Evolutionary conservation across 768 basidiomycete genomes (phyloP), one percentile per base, ranked within the genome.

Genomic region (Lentinula guzmanii): DNA sequence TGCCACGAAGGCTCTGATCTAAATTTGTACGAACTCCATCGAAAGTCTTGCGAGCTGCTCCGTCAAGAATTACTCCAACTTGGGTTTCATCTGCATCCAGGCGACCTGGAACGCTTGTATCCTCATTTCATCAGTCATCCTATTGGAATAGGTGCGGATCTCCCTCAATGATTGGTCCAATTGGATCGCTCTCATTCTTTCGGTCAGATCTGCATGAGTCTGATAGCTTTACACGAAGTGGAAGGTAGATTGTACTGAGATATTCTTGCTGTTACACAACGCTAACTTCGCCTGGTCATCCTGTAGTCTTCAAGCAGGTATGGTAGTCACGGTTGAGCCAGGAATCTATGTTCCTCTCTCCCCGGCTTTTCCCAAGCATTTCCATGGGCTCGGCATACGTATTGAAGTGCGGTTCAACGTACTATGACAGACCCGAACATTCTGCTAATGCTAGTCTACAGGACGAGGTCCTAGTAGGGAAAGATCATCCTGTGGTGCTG

Each of bases 271-370:
- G 37, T 39, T 39, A 8, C 52, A 16, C 46, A 28, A 35, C 31
- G 62, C 5, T 35, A 50, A 63, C 18, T 31, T 24, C 15, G 28
- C 46, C 4, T 57, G 55, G 33, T n/a, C 28, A 35, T 50, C 51
- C 16, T 10, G 9, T n/a, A 91, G 93, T 28, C 71, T 98, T 60
- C 81, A 86, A 63, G 79, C 81, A 6, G 95, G 95, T 0, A 97
- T 94, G 86, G 92, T 97, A 6, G 85, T 97, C 48, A 97, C 95
- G 0, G 82, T 98, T 62, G 95, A 97, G 69, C 93, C 93, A 82
- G 94, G 91, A 1, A 81, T 96, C 35, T 98, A 97, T 69, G 92
- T 99, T 42, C 97, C 96, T 3, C 85, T 88, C 1, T 79, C 82
- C 6, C 69, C 86, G 2, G 76, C 84, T 50, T 98, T 92, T 72